phyloP scores from a whole-genome alignment of 805 yeast genomes.

The Yarrowia phangngaensis region DNA sequence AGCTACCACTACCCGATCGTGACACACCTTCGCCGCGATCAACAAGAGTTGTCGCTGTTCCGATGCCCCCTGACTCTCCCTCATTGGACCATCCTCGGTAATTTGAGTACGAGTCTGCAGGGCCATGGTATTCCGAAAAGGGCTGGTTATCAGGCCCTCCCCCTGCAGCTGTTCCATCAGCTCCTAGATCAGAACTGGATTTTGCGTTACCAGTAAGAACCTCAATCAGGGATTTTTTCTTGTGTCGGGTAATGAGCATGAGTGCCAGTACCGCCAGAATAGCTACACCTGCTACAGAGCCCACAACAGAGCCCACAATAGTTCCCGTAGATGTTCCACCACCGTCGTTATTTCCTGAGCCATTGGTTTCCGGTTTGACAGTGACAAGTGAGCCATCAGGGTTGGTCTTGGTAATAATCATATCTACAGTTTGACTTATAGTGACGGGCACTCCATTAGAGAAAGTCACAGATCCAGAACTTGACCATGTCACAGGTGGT shows the following conservation, averaged over 20 bases:
- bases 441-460: slow-evolving; percentile 21
- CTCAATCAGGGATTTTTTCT: slow-evolving; percentile 23
- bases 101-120: slow-evolving; percentile 17
- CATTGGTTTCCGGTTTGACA: neutral
- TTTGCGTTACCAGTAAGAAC: slow-evolving; percentile 11
- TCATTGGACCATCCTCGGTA: slow-evolving; percentile 23
- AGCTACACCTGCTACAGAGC: slow-evolving; percentile 35
- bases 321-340: slow-evolving; percentile 29
- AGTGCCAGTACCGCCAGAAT: slow-evolving; percentile 30
- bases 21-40: too few species aligned
- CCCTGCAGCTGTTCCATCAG: neutral
- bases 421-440: slow-evolving; percentile 6
- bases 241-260: slow-evolving; percentile 26
- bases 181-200: slow-evolving; percentile 20
- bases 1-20: too few species aligned
- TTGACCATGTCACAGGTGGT: slow-evolving; percentile 12
- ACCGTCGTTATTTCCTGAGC: neutral
- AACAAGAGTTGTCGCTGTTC: too few species aligned
- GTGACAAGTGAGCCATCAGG: slow-evolving; percentile 23
- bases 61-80: neutral
- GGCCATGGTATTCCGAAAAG: slow-evolving; percentile 21
- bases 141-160: slow-evolving; percentile 8
- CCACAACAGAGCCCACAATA: slow-evolving; percentile 34
- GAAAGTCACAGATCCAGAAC: slow-evolving; percentile 13
- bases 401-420: slow-evolving; percentile 13